These are phyloP conservation scores for Hygrophoropsis aurantiaca DNA, from an alignment of 768 basidiomycete genomes.

Conservation along the genomic window DNA sequence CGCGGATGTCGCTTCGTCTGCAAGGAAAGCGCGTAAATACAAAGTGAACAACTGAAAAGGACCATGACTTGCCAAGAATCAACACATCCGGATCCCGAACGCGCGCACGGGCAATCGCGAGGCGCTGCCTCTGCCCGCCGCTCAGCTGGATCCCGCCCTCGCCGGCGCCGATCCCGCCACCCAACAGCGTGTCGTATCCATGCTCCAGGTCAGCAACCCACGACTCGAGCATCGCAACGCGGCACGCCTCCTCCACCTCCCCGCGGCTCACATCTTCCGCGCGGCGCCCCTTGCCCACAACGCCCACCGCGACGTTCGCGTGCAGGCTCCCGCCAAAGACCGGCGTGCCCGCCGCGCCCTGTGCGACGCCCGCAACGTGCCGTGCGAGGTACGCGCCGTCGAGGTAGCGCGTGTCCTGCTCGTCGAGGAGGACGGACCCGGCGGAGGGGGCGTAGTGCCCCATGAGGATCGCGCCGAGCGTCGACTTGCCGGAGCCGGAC, in stretches of 20 bases:
- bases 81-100: conserved; percentile 85
- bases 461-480: conserved; percentile 62
- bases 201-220: conserved; percentile 83
- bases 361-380: conserved; percentile 76
- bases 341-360: conserved; percentile 57
- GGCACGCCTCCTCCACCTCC: conserved; percentile 81
- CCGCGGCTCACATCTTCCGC: conserved; percentile 54
- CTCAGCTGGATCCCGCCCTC: conserved; percentile 72
- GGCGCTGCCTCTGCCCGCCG: conserved; percentile 89
- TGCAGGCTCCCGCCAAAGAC: conserved; percentile 79
- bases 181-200: conserved; percentile 81
- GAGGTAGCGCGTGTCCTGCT: conserved; percentile 74
- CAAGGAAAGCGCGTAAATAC: conserved; percentile 5
- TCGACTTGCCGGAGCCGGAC: conserved; percentile 79
- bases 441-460: conserved; percentile 67
- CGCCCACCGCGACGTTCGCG: conserved; percentile 84
- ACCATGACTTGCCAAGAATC: conserved; percentile 72
- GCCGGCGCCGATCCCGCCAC: conserved; percentile 40
- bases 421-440: conserved; percentile 79
- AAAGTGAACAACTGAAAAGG: background rate
- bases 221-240: conserved; percentile 83
- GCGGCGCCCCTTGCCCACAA: conserved; percentile 45
- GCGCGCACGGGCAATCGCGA: conserved; percentile 86
- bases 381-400: conserved; percentile 67
- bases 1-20: conserved; percentile 81